Evolutionary conservation across 2,329 filamentous ascomycete species (phyloP).

Genomic region (Trichoderma afroharzianum): DNA sequence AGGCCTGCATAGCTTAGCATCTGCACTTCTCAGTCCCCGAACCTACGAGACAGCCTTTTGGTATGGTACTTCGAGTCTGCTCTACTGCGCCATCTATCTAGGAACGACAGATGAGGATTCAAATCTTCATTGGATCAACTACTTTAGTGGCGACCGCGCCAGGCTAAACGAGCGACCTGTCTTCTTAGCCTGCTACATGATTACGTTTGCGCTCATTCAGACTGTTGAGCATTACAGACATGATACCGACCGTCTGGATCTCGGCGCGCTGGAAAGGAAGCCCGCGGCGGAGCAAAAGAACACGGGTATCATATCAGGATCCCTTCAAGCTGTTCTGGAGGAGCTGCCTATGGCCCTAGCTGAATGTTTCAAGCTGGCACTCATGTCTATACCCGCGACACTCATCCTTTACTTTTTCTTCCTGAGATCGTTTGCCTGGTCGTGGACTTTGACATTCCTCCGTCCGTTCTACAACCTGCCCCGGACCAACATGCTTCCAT

Average conservation of each 20-base stretch:
- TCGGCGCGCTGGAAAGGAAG: constrained; percentile 29
- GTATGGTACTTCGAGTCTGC: constrained; percentile 72
- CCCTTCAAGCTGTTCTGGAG: constrained; percentile 34
- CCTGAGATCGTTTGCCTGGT: constrained; percentile 64
- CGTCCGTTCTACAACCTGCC: constrained; percentile 73
- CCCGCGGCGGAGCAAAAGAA: constrained; percentile 23
- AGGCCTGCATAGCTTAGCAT: constrained; percentile 59
- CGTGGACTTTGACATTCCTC: constrained; percentile 64
- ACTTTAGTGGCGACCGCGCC: constrained; percentile 66
- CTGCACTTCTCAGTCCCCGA: constrained; percentile 54
- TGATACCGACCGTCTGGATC: constrained; percentile 66
- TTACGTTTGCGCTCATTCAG: constrained; percentile 67
- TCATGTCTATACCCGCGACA: constrained; percentile 42
- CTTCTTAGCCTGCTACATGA: constrained; percentile 69
- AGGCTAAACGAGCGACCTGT: constrained; percentile 83
- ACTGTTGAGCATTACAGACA: constrained; percentile 64
- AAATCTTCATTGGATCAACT: constrained; percentile 70
- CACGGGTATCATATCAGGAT: constrained; percentile 25
- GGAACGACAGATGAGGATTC: constrained; percentile 60
- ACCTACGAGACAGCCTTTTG: constrained; percentile 69
- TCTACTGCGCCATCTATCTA: constrained; percentile 79
- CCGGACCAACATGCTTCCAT: constrained; percentile 61
- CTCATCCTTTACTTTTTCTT: constrained; percentile 59
- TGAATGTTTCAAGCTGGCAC: constrained; percentile 38
- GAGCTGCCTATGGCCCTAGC: constrained; percentile 40